These are phyloP conservation scores for Suillus plorans DNA, from an alignment of 768 basidiomycete species.

Conservation along the genomic window DNA sequence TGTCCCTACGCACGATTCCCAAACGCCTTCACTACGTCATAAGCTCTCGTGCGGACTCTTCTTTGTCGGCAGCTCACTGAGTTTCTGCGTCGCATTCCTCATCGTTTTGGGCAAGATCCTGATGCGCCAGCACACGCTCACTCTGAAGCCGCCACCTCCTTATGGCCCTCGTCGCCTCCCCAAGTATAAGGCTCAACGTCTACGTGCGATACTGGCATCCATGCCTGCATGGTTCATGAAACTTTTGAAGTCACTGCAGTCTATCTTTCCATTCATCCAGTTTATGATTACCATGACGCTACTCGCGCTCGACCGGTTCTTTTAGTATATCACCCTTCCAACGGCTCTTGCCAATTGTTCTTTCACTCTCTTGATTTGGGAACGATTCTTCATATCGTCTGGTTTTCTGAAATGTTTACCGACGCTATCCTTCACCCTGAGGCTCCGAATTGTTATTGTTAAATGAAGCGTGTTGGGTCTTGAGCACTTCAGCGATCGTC, in stretches of 20 bases:
- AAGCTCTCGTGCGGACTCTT: neutral
- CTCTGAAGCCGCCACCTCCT: neutral
- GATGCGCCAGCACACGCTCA: neutral
- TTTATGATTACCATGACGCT: neutral
- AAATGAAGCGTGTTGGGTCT: too few relatives aligned
- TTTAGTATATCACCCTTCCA: too few relatives aligned
- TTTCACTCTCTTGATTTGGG: too few relatives aligned
- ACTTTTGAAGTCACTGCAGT: neutral
- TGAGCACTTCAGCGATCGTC: too few relatives aligned
- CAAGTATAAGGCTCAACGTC: neutral
- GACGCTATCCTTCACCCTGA: too few relatives aligned
- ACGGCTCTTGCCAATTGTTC: too few relatives aligned
- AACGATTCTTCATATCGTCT: too few relatives aligned
- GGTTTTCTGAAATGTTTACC: too few relatives aligned
- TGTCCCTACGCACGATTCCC: neutral
- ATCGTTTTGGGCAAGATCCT: neutral
- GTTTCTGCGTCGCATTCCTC: neutral
- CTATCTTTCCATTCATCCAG: neutral
- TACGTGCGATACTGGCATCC: neutral
- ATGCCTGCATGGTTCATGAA: neutral
- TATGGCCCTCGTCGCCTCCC: neutral
- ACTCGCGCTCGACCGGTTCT: neutral
- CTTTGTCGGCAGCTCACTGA: neutral
- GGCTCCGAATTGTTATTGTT: too few relatives aligned
- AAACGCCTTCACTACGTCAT: neutral